Percentiles rank a stretch among this genome's conserved stretches.
Evolutionary conservation across 1,284 basidiomycete genomes (phyloP).

Genomic region (Pulveroboletus ridleyi): DNA sequence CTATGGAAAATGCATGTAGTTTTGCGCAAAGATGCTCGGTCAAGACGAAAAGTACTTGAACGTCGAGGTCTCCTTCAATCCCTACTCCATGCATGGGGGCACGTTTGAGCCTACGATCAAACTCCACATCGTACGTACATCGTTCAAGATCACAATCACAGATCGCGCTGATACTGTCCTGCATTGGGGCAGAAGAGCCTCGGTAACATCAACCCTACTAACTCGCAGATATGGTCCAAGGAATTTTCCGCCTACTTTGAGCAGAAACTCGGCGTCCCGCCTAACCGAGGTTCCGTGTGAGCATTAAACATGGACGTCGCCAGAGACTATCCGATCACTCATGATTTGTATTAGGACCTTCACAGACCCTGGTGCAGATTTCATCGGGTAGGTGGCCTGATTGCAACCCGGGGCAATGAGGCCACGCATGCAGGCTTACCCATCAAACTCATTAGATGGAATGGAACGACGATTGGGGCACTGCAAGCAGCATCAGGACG

Average conservation of each 20-base stretch:
- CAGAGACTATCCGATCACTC: slow-evolving; percentile 53
- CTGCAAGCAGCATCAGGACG: slow-evolving; percentile 12
- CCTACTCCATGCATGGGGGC: slow-evolving; percentile 62
- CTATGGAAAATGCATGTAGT: slow-evolving; percentile 37
- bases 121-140: slow-evolving; percentile 56
- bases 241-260: slow-evolving; percentile 59
- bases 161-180: slow-evolving; percentile 5
- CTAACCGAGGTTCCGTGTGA: slow-evolving; percentile 63
- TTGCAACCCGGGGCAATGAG: background rate
- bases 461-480: slow-evolving; percentile 20
- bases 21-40: slow-evolving; percentile 41
- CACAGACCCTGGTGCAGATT: slow-evolving; percentile 60
- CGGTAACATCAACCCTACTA: slow-evolving; percentile 56
- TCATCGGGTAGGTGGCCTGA: slow-evolving; percentile 52
- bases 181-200: slow-evolving; percentile 51
- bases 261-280: slow-evolving; percentile 53
- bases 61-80: slow-evolving; percentile 59
- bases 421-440: background rate
- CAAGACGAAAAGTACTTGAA: slow-evolving; percentile 63
- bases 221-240: slow-evolving; percentile 60
- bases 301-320: slow-evolving; percentile 34
- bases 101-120: slow-evolving; percentile 69
- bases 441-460: slow-evolving; percentile 14
- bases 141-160: background rate
- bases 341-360: slow-evolving; percentile 47